Percentiles rank a stretch among this genome's conserved stretches.
These are phyloP conservation scores for Annulohypoxylon truncatum DNA, from an alignment of 2,329 filamentous ascomycete species.

Conservation along the genomic window DNA sequence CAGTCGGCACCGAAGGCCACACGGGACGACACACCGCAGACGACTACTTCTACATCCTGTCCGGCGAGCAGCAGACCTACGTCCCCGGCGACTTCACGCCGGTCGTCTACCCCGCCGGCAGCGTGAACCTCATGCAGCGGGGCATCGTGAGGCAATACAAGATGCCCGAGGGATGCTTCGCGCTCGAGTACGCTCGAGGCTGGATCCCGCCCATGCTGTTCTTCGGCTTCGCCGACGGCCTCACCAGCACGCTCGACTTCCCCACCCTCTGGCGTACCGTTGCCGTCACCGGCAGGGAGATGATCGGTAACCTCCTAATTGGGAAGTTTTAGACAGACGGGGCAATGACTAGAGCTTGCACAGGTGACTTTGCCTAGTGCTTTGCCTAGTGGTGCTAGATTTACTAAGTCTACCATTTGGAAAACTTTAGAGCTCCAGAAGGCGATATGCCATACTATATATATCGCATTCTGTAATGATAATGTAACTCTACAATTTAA, in stretches of 20 bases:
- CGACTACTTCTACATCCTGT: slow-evolving; percentile 94
- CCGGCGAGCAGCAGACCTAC: slow-evolving; percentile 81
- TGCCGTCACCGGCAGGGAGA: slow-evolving; percentile 78
- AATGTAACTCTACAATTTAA: slow-evolving; percentile 6
- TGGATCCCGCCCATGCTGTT: slow-evolving; percentile 95
- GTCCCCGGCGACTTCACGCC: slow-evolving; percentile 73
- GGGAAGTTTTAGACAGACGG: slow-evolving; percentile 72
- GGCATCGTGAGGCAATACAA: slow-evolving; percentile 84
- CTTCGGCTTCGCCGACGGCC: slow-evolving; percentile 86
- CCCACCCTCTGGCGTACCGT: slow-evolving; percentile 86
- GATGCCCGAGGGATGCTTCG: slow-evolving; percentile 81
- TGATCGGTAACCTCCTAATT: slow-evolving; percentile 76
- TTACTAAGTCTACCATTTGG: slow-evolving; percentile 17
- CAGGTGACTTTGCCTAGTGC: neutral
- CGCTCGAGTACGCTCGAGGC: slow-evolving; percentile 84
- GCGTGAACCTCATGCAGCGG: slow-evolving; percentile 76
- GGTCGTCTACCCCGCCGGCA: slow-evolving; percentile 76
- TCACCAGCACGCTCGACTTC: slow-evolving; percentile 85
- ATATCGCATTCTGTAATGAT: slow-evolving; percentile 24
- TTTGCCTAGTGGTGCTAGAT: neutral
- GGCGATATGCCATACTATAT: slow-evolving; percentile 6
- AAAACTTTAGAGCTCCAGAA: slow-evolving; percentile 21
- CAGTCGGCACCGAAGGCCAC: slow-evolving; percentile 88
- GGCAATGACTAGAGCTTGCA: neutral
- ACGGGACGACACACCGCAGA: slow-evolving; percentile 89